These are phyloP conservation scores for Talaromyces sp. DNA, from an alignment of 2,329 filamentous ascomycete genomes.

Conservation along the genomic window DNA sequence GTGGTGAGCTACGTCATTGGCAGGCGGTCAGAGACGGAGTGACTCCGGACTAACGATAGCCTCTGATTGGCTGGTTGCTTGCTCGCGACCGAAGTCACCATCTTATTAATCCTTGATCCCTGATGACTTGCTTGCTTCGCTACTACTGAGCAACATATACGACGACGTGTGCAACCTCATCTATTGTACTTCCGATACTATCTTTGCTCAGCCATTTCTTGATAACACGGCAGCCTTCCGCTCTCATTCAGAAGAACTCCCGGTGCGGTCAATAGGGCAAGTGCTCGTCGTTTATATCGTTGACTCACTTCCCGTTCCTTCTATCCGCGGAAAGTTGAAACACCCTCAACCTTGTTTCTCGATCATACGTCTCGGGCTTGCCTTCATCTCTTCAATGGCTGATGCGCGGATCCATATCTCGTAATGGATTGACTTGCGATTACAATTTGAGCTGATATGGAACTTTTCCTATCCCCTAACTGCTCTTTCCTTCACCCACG, in stretches of 20 bases:
- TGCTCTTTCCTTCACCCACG: not conserved
- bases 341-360: not conserved
- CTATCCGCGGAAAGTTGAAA: not conserved
- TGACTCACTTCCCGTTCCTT: not conserved
- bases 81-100: not conserved
- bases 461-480: constrained; percentile 7
- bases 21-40: constrained; percentile 9
- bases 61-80: constrained; percentile 3
- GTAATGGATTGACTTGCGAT: not conserved
- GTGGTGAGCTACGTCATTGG: constrained; percentile 14
- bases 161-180: not conserved
- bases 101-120: constrained; percentile 6
- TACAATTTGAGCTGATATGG: constrained; percentile 12
- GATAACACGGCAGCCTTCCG: not conserved
- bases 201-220: not conserved
- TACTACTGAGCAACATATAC: not conserved
- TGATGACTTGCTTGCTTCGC: not conserved
- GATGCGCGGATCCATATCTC: not conserved
- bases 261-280: not conserved
- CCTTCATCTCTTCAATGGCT: not conserved
- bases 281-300: not conserved
- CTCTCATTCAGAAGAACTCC: too few relatives aligned
- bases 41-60: not conserved
- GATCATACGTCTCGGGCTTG: not conserved
- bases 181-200: not conserved